Conservation (phyloP, 2,329 filamentous ascomycete genomes). For the Ophiostoma australiae region DNA sequence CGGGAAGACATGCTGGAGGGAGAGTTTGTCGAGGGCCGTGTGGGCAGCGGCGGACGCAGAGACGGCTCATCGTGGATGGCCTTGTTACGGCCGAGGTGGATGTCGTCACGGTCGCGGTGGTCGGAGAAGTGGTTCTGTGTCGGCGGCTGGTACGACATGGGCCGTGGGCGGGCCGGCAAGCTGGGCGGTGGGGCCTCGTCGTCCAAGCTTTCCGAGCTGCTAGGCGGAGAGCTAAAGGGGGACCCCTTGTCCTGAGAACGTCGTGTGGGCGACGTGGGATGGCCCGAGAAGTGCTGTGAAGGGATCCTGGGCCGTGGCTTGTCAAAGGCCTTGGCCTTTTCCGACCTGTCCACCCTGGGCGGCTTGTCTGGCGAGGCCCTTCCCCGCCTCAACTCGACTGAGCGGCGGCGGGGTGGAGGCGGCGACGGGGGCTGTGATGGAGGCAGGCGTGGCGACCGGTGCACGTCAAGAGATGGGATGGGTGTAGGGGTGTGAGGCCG, state of each 20-base stretch:
- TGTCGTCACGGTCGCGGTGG: constrained; percentile 34
- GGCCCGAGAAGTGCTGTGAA: constrained; percentile 26
- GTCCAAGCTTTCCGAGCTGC: constrained; percentile 59
- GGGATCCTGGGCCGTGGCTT: constrained; percentile 47
- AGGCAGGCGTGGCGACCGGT: constrained; percentile 45
- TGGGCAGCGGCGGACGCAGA: constrained; percentile 45
- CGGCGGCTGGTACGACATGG: constrained; percentile 16
- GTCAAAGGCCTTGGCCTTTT: constrained; percentile 47
- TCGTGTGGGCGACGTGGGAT: background rate
- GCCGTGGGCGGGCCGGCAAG: constrained; percentile 42
- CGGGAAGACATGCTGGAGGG: background rate
- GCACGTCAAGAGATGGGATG: constrained; percentile 44
- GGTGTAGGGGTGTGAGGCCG: constrained; percentile 55
- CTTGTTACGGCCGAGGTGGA: constrained; percentile 23
- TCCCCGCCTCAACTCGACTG: constrained; percentile 50
- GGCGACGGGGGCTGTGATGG: constrained; percentile 56
- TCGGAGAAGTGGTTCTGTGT: constrained; percentile 14
- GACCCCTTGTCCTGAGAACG: constrained; percentile 49
- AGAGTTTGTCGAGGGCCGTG: constrained; percentile 38
- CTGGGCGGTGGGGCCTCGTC: constrained; percentile 47
- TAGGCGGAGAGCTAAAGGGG: constrained; percentile 82
- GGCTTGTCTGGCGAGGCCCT: constrained; percentile 39
- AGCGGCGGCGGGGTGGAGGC: constrained; percentile 59
- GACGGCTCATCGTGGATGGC: constrained; percentile 8
- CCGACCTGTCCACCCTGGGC: constrained; percentile 30